phyloP scores from a whole-genome alignment of 2,329 filamentous ascomycete species.

The Zymoseptoria pseudotritici region DNA sequence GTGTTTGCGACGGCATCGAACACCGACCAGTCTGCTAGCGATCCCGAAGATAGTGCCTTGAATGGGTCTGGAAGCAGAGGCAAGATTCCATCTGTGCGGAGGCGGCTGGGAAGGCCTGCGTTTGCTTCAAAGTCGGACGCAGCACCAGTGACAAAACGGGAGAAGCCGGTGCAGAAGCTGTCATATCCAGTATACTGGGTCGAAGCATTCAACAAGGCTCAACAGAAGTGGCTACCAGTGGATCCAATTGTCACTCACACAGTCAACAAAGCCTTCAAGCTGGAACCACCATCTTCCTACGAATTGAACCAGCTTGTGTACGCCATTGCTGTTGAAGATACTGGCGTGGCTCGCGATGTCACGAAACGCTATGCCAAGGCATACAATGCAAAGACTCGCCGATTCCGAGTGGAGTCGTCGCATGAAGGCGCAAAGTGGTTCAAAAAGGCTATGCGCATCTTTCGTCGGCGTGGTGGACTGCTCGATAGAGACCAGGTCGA shows the following conservation, averaged over 20 bases:
- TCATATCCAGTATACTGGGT: slow-evolving; percentile 86
- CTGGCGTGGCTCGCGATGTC: slow-evolving; percentile 73
- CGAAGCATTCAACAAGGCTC: slow-evolving; percentile 75
- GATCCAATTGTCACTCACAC: slow-evolving; percentile 77
- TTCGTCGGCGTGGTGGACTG: slow-evolving; percentile 24
- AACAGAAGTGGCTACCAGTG: slow-evolving; percentile 86
- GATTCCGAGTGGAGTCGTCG: slow-evolving; percentile 65
- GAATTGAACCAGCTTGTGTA: slow-evolving; percentile 71
- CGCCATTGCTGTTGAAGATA: slow-evolving; percentile 75
- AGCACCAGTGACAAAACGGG: slow-evolving; percentile 24
- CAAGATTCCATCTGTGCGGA: slow-evolving; percentile 24
- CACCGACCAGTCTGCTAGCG: slow-evolving; percentile 8
- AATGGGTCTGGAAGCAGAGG: slow-evolving; percentile 10
- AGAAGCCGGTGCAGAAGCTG: slow-evolving; percentile 56
- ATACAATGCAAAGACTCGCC: slow-evolving; percentile 84
- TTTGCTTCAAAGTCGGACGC: slow-evolving; percentile 12
- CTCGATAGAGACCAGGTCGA: slow-evolving; percentile 75
- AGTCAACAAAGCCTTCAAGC: slow-evolving; percentile 63
- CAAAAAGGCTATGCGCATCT: slow-evolving; percentile 42
- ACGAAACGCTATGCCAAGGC: slow-evolving; percentile 81
- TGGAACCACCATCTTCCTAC: slow-evolving; percentile 80
- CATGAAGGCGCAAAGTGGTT: slow-evolving; percentile 52
- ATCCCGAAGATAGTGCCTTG: slow-evolving; percentile 20
- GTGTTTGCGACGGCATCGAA: slow-evolving; percentile 29
- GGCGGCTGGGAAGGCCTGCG: slow-evolving; percentile 28